phyloP scores from a whole-genome alignment of 352 stramenopile genomes.

The Saprolegnia parasitica region DNA sequence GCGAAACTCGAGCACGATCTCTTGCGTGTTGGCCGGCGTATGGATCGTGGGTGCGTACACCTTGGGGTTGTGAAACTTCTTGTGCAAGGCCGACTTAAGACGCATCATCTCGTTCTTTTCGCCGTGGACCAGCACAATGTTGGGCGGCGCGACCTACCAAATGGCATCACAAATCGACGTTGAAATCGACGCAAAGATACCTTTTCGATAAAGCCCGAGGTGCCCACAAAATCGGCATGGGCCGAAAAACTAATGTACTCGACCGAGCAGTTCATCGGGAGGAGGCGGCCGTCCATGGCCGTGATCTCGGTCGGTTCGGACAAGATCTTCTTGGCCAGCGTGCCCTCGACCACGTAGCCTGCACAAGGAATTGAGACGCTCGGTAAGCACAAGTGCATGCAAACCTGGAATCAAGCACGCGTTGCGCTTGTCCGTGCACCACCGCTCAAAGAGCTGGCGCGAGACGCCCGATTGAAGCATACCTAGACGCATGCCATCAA shows the following conservation, averaged over 20 bases:
- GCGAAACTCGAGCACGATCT: slow-evolving; percentile 85
- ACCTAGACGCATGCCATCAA: slow-evolving; percentile 2
- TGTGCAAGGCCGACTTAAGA: slow-evolving; percentile 89
- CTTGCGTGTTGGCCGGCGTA: slow-evolving; percentile 82
- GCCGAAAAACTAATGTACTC: slow-evolving; percentile 98
- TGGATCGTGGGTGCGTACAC: slow-evolving; percentile 77
- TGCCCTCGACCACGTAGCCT: slow-evolving; percentile 98
- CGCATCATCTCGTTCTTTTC: slow-evolving; percentile 98
- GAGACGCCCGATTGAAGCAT: slow-evolving; percentile 99
- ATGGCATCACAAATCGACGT: no score
- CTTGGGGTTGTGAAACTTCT: slow-evolving; percentile 87
- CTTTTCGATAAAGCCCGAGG: slow-evolving; percentile 93
- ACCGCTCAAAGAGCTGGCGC: slow-evolving; percentile 96
- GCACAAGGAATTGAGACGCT: slow-evolving; percentile 5
- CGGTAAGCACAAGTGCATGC: neutral
- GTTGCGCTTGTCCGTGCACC: slow-evolving; percentile 97
- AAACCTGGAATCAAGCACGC: slow-evolving; percentile 95
- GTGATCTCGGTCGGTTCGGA: slow-evolving; percentile 94
- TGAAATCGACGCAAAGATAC: slow-evolving; percentile 68
- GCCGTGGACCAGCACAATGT: slow-evolving; percentile 95
- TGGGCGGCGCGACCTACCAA: slow-evolving; percentile 54
- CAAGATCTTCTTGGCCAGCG: slow-evolving; percentile 96
- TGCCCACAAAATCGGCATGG: slow-evolving; percentile 97
- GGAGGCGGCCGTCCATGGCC: slow-evolving; percentile 88
- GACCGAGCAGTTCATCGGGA: slow-evolving; percentile 93